Evolutionary conservation across 2,329 filamentous ascomycete genomes (phyloP).

Genomic region (Aureobasidium uvarum): DNA sequence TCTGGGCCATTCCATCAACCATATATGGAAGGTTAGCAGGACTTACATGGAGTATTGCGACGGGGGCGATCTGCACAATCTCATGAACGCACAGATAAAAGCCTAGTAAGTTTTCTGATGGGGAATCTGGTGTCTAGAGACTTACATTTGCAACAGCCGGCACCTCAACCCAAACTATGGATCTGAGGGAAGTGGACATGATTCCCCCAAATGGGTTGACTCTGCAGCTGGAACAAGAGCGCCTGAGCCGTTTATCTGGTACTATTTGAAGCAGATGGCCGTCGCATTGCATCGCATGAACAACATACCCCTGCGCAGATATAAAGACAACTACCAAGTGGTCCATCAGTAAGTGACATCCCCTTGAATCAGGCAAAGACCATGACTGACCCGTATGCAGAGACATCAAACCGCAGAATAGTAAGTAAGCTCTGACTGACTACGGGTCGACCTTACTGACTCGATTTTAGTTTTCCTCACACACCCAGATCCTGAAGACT

Average conservation of each 20-base stretch:
- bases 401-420: conserved; percentile 20
- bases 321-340: neutral
- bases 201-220: neutral
- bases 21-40: neutral
- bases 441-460: neutral
- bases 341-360: conserved; percentile 16
- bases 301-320: neutral
- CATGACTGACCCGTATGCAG: neutral
- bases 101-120: neutral
- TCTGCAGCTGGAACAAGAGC: neutral
- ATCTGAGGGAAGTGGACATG: neutral
- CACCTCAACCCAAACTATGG: neutral
- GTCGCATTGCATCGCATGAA: conserved; percentile 7
- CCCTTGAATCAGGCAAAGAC: no score
- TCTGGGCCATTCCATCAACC: neutral
- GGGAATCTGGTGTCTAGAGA: neutral
- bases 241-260: conserved; percentile 18
- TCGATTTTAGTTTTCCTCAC: conserved; percentile 1
- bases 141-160: neutral
- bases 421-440: neutral
- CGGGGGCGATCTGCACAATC: neutral
- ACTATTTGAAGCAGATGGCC: conserved; percentile 19
- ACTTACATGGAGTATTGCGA: conserved; percentile 18
- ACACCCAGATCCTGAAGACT: neutral
- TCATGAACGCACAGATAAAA: neutral